phyloP scores from a whole-genome alignment of 1,284 basidiomycete species.

The Apiotrichum domesticum region DNA sequence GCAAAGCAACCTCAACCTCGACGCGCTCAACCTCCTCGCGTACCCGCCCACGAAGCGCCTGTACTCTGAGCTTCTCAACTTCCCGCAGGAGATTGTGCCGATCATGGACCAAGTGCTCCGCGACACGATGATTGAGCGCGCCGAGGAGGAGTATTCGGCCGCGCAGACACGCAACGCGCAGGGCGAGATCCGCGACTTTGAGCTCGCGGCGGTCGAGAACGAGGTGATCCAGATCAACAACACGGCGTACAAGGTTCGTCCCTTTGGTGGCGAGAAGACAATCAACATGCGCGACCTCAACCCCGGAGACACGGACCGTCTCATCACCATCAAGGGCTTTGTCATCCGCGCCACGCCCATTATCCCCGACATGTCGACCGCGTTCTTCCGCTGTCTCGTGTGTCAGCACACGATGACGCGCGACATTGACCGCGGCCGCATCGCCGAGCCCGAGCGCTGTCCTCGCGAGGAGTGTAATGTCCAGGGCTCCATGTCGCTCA shows the following conservation, averaged over 20 bases:
- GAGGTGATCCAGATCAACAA: conserved; percentile 73
- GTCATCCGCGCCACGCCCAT: conserved; percentile 96
- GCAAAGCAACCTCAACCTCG: conserved; percentile 87
- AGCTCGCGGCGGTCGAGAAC: conserved; percentile 63
- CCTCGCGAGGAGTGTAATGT: conserved; percentile 86
- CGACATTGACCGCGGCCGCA: conserved; percentile 93
- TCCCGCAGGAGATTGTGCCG: conserved; percentile 93
- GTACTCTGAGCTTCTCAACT: conserved; percentile 72
- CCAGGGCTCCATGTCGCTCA: conserved; percentile 82
- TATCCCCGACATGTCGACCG: conserved; percentile 96
- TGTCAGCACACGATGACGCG: conserved; percentile 92
- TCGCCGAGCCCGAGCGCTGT: conserved; percentile 84
- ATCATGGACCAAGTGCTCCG: conserved; percentile 95
- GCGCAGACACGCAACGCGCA: conserved; percentile 20
- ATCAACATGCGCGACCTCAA: conserved; percentile 90
- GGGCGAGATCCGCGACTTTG: conserved; percentile 50
- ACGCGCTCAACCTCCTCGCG: conserved; percentile 78
- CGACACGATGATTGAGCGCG: conserved; percentile 76
- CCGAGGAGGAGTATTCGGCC: conserved; percentile 66
- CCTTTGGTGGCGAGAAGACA: conserved; percentile 67
- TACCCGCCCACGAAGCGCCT: conserved; percentile 81
- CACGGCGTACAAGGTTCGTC: conserved; percentile 83
- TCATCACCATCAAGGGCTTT: conserved; percentile 90
- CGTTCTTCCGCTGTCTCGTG: conserved; percentile 95
- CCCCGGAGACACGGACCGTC: conserved; percentile 89